Evolutionary conservation across 2,329 filamentous ascomycete species (phyloP).

Genomic region (Tolypocladium album): DNA sequence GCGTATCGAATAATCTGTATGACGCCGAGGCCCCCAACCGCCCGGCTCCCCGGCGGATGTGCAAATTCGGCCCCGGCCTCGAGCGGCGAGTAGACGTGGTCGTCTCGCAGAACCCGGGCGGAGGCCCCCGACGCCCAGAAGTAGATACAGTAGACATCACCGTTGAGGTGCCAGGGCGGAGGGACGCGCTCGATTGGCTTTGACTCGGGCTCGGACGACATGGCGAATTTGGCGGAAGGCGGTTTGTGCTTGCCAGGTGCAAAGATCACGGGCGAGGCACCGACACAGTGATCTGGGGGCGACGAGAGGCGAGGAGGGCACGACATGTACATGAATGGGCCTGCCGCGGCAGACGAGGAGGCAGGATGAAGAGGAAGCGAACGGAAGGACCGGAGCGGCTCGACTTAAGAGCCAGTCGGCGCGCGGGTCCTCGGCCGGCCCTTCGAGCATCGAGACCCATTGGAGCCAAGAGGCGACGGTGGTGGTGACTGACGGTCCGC

Average conservation of each 20-base stretch:
- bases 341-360: background rate
- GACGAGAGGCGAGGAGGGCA: background rate
- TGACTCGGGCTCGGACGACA: background rate
- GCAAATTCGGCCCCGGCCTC: slow-evolving; percentile 31
- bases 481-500: background rate
- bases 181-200: slow-evolving; percentile 12
- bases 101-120: slow-evolving; percentile 20
- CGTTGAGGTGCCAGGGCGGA: slow-evolving; percentile 34
- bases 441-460: background rate
- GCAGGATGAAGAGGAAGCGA: background rate
- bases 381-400: background rate
- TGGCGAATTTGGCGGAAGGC: background rate
- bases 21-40: slow-evolving; percentile 34
- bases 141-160: slow-evolving; percentile 30
- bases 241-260: background rate
- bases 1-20: slow-evolving; percentile 40
- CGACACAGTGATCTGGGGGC: background rate
- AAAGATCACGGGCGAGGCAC: background rate
- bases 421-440: background rate
- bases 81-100: slow-evolving; percentile 33
- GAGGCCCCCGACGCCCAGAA: slow-evolving; percentile 25
- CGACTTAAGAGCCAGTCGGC: background rate
- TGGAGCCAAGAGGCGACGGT: background rate
- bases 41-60: slow-evolving; percentile 13
- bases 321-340: background rate